Percentiles rank a stretch among this genome's conserved stretches.
Evolutionary conservation across 306 rosid species (phyloP).

Genomic region (Castanopsis chinensis): DNA sequence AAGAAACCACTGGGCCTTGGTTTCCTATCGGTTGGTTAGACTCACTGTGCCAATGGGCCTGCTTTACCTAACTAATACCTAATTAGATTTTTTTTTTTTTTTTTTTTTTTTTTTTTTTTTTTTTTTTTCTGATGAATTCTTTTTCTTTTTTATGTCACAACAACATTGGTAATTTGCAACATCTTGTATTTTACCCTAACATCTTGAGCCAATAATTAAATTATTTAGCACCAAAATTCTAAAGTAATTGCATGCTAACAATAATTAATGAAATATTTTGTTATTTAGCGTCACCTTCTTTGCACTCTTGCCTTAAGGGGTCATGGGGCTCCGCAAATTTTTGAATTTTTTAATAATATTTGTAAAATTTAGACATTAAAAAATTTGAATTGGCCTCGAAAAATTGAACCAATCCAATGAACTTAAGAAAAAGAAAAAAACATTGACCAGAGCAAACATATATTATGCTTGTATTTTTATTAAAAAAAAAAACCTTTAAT

Average conservation of each 20-base stretch:
- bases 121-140: no score
- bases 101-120: neutral
- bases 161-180: neutral
- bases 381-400: no score
- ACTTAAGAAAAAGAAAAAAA: no score
- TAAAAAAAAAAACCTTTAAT: no score
- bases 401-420: no score
- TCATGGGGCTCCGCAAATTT: no score
- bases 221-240: neutral
- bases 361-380: no score
- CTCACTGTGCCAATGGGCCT: constrained; percentile 11
- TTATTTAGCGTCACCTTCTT: neutral
- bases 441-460: no score
- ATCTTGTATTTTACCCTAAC: neutral
- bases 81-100: neutral
- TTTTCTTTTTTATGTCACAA: neutral
- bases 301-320: neutral
- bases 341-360: no score
- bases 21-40: neutral
- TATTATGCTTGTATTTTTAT: no score
- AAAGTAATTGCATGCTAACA: neutral
- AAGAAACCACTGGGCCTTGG: neutral
- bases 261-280: neutral
- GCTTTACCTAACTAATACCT: constrained; percentile 18
- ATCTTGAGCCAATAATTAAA: neutral